Conservation (phyloP, 345 rosid species). For the Euphorbia peplus region DNA sequence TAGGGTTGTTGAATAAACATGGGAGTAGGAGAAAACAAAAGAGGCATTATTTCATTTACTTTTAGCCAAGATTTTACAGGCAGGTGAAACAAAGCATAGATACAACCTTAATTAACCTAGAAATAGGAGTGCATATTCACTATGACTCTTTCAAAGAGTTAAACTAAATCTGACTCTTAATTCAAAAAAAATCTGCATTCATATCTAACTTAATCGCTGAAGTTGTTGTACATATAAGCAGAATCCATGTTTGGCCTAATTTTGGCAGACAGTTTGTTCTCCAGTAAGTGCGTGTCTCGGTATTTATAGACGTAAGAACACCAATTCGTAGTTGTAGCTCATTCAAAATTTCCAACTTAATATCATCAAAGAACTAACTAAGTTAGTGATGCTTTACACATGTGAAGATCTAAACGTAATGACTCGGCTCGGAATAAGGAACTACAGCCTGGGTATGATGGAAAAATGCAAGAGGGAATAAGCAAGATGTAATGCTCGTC, state of each 20-base stretch:
- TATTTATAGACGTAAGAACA: neutral
- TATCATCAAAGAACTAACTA: neutral
- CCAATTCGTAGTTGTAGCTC: neutral
- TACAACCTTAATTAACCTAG: too few species aligned
- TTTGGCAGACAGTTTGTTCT: neutral
- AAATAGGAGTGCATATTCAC: too few species aligned
- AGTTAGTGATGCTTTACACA: neutral
- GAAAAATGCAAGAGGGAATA: neutral
- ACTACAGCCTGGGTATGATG: neutral
- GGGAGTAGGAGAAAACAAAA: too few species aligned
- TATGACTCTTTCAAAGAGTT: too few species aligned
- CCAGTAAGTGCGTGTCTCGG: neutral
- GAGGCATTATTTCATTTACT: too few species aligned
- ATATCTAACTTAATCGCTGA: neutral
- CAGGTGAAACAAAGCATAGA: too few species aligned
- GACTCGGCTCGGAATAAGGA: neutral
- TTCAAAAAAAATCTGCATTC: too few species aligned
- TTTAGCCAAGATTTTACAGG: too few species aligned
- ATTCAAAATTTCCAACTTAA: neutral
- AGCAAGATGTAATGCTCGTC: neutral
- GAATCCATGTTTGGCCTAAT: neutral
- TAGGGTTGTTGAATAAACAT: too few species aligned
- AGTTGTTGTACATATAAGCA: neutral
- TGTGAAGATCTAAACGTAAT: neutral
- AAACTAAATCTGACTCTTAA: too few species aligned